phyloP scores from a whole-genome alignment of 768 basidiomycete genomes.

The Trametes punicea region DNA sequence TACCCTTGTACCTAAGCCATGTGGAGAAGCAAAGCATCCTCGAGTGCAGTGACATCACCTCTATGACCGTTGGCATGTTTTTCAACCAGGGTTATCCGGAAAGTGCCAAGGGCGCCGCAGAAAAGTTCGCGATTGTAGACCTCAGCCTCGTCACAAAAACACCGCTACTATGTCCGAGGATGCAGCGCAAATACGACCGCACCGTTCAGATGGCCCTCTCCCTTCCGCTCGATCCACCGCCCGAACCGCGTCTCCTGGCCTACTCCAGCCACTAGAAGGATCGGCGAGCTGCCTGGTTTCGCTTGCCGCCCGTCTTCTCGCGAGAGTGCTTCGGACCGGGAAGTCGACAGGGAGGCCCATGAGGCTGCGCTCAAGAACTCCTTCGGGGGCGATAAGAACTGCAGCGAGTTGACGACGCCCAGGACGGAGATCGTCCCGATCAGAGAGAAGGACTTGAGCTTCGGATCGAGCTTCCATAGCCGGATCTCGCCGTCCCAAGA shows the following conservation, averaged over 20 bases:
- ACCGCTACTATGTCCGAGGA: constrained; percentile 35
- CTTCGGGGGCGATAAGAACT: constrained; percentile 58
- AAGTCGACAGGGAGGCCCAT: constrained; percentile 29
- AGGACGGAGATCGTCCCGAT: constrained; percentile 60
- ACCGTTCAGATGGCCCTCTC: constrained; percentile 67
- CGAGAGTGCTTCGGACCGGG: constrained; percentile 21
- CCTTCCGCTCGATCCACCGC: constrained; percentile 80
- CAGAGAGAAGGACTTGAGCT: constrained; percentile 71
- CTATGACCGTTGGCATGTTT: neutral
- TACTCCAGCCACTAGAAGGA: constrained; percentile 73
- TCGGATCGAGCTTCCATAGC: constrained; percentile 86
- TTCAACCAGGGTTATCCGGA: neutral
- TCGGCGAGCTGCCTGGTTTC: constrained; percentile 15
- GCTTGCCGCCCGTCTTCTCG: constrained; percentile 25
- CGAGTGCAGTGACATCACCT: too few relatives aligned
- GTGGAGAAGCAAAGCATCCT: too few relatives aligned
- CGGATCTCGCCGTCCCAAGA: constrained; percentile 92
- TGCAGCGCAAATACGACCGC: constrained; percentile 60
- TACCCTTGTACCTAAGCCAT: too few relatives aligned
- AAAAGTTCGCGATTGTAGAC: neutral
- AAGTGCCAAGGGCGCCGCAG: neutral
- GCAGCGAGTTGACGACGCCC: constrained; percentile 89
- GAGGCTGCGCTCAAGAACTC: constrained; percentile 42
- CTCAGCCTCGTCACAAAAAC: constrained; percentile 6
- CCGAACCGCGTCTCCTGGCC: constrained; percentile 90